Evolutionary conservation across 805 yeast species (phyloP).

Genomic region (Teunomyces panamensis): DNA sequence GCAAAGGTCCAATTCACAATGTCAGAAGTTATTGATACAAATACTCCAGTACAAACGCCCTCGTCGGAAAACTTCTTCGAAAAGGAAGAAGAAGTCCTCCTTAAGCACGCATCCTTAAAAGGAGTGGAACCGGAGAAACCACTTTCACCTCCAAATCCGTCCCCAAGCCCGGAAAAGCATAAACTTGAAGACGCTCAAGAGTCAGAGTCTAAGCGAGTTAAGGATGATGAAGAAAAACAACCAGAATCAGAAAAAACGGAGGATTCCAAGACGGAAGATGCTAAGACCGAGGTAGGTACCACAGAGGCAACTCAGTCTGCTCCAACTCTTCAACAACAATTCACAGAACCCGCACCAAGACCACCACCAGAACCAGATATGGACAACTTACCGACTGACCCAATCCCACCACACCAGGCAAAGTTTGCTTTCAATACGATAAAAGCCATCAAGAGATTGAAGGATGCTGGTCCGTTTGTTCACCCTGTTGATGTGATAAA

Average conservation of each 20-base stretch:
- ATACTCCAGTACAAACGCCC: slow-evolving; percentile 40
- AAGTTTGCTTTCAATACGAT: slow-evolving; percentile 75
- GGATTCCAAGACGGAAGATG: neutral
- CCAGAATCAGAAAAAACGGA: slow-evolving; percentile 5
- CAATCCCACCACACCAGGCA: slow-evolving; percentile 80
- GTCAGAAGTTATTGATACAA: slow-evolving; percentile 32
- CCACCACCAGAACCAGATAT: slow-evolving; percentile 74
- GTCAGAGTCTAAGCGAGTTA: slow-evolving; percentile 17
- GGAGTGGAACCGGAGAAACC: slow-evolving; percentile 32
- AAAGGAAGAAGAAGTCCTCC: neutral
- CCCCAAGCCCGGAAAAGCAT: slow-evolving; percentile 41
- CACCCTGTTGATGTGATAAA: slow-evolving; percentile 88
- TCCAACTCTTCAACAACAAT: slow-evolving; percentile 11
- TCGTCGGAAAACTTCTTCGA: slow-evolving; percentile 22
- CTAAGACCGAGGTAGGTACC: neutral
- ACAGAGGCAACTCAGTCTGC: neutral
- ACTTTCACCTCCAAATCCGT: slow-evolving; percentile 44
- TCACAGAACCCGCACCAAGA: slow-evolving; percentile 62
- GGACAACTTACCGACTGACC: slow-evolving; percentile 60
- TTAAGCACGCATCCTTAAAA: slow-evolving; percentile 1
- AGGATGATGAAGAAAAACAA: slow-evolving; percentile 13
- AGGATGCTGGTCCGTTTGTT: slow-evolving; percentile 88
- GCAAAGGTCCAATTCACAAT: slow-evolving; percentile 8
- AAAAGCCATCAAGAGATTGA: slow-evolving; percentile 82
- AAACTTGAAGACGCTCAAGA: slow-evolving; percentile 25